Evolutionary conservation across 192 early-diverging fungal genomes (phyloP).

Genomic region (Coemansia sp.): DNA sequence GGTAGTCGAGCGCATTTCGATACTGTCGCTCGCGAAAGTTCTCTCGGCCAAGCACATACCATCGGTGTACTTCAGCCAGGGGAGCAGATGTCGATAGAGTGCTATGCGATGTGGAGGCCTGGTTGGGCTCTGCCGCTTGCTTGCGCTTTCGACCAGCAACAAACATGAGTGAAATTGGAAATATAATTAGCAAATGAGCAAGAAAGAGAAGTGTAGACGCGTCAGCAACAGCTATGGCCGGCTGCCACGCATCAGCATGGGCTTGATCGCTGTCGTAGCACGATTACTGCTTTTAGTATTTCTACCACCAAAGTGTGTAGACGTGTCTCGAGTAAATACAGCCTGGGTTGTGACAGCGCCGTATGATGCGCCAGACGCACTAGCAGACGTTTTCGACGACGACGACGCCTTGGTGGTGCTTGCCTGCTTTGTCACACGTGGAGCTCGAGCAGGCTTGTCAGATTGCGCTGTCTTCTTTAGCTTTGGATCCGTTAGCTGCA

Average conservation of each 20-base stretch:
- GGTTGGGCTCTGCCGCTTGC: not conserved
- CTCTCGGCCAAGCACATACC: slow-evolving; percentile 27
- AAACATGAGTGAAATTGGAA: slow-evolving; percentile 12
- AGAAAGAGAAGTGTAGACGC: not conserved
- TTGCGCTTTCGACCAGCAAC: slow-evolving; percentile 32
- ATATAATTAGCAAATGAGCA: slow-evolving; percentile 4
- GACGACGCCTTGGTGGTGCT: not conserved
- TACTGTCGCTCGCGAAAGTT: slow-evolving; percentile 31
- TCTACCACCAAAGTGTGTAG: slow-evolving; percentile 37
- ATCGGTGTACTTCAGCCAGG: slow-evolving; percentile 5
- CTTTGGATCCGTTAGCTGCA: slow-evolving; percentile 44
- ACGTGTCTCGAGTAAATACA: slow-evolving; percentile 35
- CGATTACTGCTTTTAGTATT: not conserved
- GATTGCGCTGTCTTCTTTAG: slow-evolving; percentile 12
- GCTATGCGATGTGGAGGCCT: not conserved
- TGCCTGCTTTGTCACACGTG: slow-evolving; percentile 9
- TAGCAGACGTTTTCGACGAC: not conserved
- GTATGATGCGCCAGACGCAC: not conserved
- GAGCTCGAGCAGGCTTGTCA: slow-evolving; percentile 4
- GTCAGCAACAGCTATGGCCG: not conserved
- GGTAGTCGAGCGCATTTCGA: slow-evolving; percentile 35
- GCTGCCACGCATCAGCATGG: slow-evolving; percentile 31
- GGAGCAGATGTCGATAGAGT: not conserved
- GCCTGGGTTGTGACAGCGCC: not conserved
- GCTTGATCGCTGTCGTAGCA: slow-evolving; percentile 23